Evolutionary conservation across 352 stramenopile species (phyloP).

Genomic region (Nothophytophthora sp.): DNA sequence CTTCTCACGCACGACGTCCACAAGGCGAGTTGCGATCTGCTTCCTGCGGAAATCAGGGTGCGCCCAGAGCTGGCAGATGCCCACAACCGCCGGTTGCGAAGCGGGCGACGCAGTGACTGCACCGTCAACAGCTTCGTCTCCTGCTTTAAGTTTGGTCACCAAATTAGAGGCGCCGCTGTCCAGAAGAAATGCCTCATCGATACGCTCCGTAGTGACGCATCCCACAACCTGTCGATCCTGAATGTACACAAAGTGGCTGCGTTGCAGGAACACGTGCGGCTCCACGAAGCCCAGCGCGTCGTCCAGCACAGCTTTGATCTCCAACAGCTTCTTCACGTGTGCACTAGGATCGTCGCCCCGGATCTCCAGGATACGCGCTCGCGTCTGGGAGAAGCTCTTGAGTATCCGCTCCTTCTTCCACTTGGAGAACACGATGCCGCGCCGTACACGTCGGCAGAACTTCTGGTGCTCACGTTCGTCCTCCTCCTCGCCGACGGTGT

Average conservation of each 20-base stretch:
- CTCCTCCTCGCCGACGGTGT: conserved; percentile 67
- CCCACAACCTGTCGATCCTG: conserved; percentile 59
- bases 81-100: conserved; percentile 40
- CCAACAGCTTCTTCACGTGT: conserved; percentile 72
- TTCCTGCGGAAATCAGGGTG: conserved; percentile 50
- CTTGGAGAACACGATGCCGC: conserved; percentile 53
- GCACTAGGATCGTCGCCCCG: conserved; percentile 44
- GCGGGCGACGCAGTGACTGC: conserved; percentile 15
- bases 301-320: conserved; percentile 72
- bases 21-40: conserved; percentile 55
- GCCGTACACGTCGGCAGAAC: conserved; percentile 49
- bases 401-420: conserved; percentile 72
- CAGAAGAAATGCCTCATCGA: conserved; percentile 44
- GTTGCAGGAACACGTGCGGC: conserved; percentile 46
- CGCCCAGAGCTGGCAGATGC: conserved; percentile 77
- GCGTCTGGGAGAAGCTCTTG: conserved; percentile 39
- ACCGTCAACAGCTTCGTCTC: conserved; percentile 5
- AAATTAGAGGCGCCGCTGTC: conserved; percentile 19
- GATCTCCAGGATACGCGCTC: conserved; percentile 67
- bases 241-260: conserved; percentile 65
- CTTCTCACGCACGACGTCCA: conserved; percentile 65
- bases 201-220: conserved; percentile 57
- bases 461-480: conserved; percentile 71
- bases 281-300: conserved; percentile 70
- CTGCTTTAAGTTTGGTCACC: not conserved